phyloP scores from a whole-genome alignment of 768 basidiomycete genomes.

The Amanita molliuscula region DNA sequence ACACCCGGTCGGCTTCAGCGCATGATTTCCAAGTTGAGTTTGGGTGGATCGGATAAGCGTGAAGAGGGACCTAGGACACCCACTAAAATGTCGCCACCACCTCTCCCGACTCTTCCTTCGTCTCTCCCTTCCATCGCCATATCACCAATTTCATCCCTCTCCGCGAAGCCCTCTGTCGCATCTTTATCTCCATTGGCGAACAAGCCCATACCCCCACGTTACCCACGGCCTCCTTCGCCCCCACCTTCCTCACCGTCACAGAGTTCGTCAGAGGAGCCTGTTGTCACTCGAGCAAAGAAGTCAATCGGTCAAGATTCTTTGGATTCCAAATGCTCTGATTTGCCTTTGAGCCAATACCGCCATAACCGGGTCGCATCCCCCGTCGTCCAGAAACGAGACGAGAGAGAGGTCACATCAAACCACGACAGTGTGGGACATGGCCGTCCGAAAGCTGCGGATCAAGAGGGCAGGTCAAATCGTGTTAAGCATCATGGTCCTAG shows the following conservation, averaged over 20 bases:
- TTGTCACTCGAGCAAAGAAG: not conserved
- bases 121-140: no score
- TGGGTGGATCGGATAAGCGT: constrained; percentile 32
- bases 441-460: not conserved
- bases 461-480: not conserved
- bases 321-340: not conserved
- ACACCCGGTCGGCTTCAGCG: constrained; percentile 56
- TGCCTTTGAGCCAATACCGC: constrained; percentile 8
- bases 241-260: constrained; percentile 33
- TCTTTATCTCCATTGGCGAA: constrained; percentile 44
- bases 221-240: constrained; percentile 34
- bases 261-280: constrained; percentile 27
- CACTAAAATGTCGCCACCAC: constrained; percentile 5
- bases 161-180: constrained; percentile 12
- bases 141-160: not conserved
- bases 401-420: not conserved
- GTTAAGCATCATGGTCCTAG: not conserved
- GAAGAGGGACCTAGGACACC: constrained; percentile 12
- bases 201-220: constrained; percentile 51
- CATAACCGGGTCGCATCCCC: constrained; percentile 18
- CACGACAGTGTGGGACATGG: not conserved
- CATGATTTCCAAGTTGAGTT: constrained; percentile 74
- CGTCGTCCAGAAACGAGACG: constrained; percentile 11
- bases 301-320: not conserved
- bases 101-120: not conserved